Base-by-base conservation (phyloP, 345 rosid genomes). In the Populus alba region DNA sequence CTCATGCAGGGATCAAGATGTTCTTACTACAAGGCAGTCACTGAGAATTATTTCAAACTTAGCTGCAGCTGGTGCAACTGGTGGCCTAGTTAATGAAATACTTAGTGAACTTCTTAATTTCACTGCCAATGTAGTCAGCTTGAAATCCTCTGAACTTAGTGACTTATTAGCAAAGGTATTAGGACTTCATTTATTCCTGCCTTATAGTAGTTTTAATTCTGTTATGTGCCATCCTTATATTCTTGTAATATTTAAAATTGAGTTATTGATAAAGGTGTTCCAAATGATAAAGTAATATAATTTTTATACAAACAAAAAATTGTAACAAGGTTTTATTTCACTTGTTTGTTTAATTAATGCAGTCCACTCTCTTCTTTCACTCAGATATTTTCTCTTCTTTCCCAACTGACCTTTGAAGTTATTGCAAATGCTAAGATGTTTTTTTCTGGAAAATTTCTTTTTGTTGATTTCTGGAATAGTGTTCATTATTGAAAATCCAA, bases 1-100 rank as follows among this genome's bases (percentile, higher is more conserved):
- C 71, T 62, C 39, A 23, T 79, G 68, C 92, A 95, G 99, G 90
- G 94, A 90, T 72, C 89, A 88, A 80, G 96, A 89, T 81, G 75
- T 87, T 84, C 81, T 85, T 70, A 83, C 81, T 80, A 83, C 93
- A 75, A 88, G 76, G 86, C 98, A 92, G 90, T 88, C 99, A 67
- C 82, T 96, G 83, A 89, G 87, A 83, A 88, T 96, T 77, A 88
- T 96, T 80, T 89, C 98, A 81, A 94, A 96, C 82, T 84, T 96
- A 86, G 86, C 90, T 86, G 91, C 90, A 79, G 94, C 93, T 84
- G 92, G 90, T 71, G 92, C 87, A 66, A 86, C 93, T 57, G 83
- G 80, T 70, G 90, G 85, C 75, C 75, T 90, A 69, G 80, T 82
- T 78, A 90, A 94, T 78, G 97, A 90, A 85, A 84, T 90, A 80